Percentiles rank a stretch among this genome's conserved stretches.
These are phyloP conservation scores for Zygosaccharomyces pseudorouxii DNA, from an alignment of 805 yeast species.

Conservation along the genomic window DNA sequence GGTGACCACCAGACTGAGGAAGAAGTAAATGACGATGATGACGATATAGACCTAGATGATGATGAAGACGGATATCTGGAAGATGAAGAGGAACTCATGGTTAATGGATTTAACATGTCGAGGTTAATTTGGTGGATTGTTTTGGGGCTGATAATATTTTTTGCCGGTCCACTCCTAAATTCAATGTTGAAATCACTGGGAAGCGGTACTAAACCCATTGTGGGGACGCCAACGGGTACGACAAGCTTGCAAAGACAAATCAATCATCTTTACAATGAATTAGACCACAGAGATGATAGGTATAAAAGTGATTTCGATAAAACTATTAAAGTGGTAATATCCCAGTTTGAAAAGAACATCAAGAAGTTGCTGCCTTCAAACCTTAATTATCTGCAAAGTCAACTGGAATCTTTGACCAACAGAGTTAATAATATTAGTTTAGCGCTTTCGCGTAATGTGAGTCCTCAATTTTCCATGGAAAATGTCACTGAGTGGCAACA, in stretches of 20 bases:
- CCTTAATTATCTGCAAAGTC: slow-evolving; percentile 22
- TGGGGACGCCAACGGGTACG: slow-evolving; percentile 7
- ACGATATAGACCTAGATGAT: slow-evolving; percentile 1
- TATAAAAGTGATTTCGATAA: slow-evolving; percentile 28
- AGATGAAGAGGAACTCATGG: slow-evolving; percentile 2
- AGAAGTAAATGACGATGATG: slow-evolving; percentile 8
- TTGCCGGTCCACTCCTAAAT: slow-evolving; percentile 8
- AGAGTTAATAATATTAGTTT: slow-evolving; percentile 19
- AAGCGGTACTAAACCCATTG: neutral
- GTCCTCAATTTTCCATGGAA: slow-evolving; percentile 12
- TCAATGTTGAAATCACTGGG: neutral
- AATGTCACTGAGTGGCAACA: slow-evolving; percentile 28
- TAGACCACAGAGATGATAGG: slow-evolving; percentile 23
- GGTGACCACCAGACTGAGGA: slow-evolving; percentile 9
- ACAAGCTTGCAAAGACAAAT: slow-evolving; percentile 27
- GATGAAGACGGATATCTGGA: slow-evolving; percentile 4
- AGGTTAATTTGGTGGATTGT: slow-evolving; percentile 1
- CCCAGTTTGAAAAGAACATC: slow-evolving; percentile 33
- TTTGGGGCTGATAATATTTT: slow-evolving; percentile 3
- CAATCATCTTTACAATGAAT: slow-evolving; percentile 28
- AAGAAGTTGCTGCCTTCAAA: slow-evolving; percentile 29
- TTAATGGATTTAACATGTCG: neutral
- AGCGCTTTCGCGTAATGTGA: slow-evolving; percentile 7
- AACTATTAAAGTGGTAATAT: slow-evolving; percentile 27
- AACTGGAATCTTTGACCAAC: slow-evolving; percentile 21